Evolutionary conservation across 495 filamentous ascomycete species (phyloP).

Genomic region (Penicillium odoratum): DNA sequence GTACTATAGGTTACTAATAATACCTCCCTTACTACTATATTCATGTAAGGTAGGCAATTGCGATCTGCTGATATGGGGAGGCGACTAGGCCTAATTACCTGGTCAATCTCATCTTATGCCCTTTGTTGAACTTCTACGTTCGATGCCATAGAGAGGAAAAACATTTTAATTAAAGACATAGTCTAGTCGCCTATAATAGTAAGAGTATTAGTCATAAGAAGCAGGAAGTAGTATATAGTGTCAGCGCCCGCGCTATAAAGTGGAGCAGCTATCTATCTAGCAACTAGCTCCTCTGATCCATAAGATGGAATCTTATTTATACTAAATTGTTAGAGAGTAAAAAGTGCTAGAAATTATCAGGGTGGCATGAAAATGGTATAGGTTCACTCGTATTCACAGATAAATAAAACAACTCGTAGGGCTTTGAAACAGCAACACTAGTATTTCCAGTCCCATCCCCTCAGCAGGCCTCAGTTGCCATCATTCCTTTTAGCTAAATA

Average conservation of each 20-base stretch:
- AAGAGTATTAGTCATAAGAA: neutral
- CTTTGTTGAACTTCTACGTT: constrained; percentile 51
- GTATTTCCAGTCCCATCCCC: too few relatives aligned
- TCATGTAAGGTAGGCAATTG: constrained; percentile 39
- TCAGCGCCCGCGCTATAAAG: constrained; percentile 58
- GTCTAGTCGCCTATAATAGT: neutral
- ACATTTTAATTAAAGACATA: neutral
- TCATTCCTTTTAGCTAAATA: too few relatives aligned
- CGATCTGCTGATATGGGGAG: constrained; percentile 32
- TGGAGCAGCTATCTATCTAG: constrained; percentile 44
- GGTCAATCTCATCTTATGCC: constrained; percentile 60
- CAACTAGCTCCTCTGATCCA: constrained; percentile 21
- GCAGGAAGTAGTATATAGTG: constrained; percentile 23
- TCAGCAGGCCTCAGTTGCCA: too few relatives aligned
- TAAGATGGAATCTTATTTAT: neutral
- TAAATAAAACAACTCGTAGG: too few relatives aligned
- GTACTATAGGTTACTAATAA: constrained; percentile 44
- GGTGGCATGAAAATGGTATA: too few relatives aligned
- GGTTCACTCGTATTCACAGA: too few relatives aligned
- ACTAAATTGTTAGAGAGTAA: neutral
- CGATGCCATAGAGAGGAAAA: constrained; percentile 49
- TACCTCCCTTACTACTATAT: constrained; percentile 43
- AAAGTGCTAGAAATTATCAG: too few relatives aligned
- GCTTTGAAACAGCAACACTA: too few relatives aligned
- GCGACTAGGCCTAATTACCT: constrained; percentile 39